These are phyloP conservation scores for Marsdenia floribunda DNA, from an alignment of 257 asterid species.

Conservation along the genomic window DNA sequence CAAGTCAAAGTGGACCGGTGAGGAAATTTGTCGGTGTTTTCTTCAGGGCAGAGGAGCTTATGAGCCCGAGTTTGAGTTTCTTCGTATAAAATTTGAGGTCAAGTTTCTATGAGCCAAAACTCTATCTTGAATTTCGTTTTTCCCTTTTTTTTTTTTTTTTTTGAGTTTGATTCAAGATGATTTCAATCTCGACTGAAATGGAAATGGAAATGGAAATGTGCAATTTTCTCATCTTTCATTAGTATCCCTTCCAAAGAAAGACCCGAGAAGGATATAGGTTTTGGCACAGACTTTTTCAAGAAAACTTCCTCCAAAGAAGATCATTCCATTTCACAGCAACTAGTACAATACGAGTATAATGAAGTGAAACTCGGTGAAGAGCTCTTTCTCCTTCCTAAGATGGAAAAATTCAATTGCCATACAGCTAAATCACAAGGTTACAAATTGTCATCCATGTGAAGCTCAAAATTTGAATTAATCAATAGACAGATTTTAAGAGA, in stretches of 20 bases:
- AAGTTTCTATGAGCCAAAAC: no score
- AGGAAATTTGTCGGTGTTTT: no score
- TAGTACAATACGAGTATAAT: neutral
- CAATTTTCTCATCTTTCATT: neutral
- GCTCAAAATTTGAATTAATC: constrained; percentile 30
- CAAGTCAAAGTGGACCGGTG: neutral
- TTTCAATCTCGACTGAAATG: neutral
- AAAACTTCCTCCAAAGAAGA: no score
- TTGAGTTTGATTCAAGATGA: neutral
- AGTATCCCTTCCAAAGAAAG: neutral
- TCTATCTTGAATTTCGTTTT: no score
- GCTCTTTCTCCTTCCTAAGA: neutral
- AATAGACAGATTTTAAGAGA: constrained; percentile 54
- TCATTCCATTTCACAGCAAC: neutral
- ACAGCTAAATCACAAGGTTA: neutral
- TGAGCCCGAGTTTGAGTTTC: no score
- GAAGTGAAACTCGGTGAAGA: neutral
- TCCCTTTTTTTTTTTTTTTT: no score
- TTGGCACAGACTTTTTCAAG: neutral
- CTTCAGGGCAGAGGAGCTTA: no score
- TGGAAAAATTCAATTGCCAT: neutral
- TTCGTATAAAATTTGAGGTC: neutral
- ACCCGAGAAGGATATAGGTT: neutral
- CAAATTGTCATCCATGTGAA: constrained; percentile 20
- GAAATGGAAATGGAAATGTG: neutral